phyloP scores from a whole-genome alignment of 495 filamentous ascomycete species.

The Evernia prunastri region DNA sequence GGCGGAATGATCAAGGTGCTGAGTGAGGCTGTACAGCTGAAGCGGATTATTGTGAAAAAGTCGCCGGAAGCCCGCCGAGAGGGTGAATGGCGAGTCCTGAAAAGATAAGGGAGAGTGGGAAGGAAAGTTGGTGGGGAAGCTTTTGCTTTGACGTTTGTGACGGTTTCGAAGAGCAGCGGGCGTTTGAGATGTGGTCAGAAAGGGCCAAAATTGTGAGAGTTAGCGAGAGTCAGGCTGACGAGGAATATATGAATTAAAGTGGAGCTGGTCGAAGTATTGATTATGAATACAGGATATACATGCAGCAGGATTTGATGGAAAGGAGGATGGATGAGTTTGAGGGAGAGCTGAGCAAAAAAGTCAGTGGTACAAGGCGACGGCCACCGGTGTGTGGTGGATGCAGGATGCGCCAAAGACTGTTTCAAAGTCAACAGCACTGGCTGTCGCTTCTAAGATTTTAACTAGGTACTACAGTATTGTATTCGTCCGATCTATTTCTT shows the following conservation, averaged over 20 bases:
- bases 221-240: neutral
- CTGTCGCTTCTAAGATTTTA: constrained; percentile 6
- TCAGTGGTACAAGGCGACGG: too few species aligned
- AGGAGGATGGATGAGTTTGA: neutral
- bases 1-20: constrained; percentile 10
- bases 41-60: neutral
- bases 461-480: too few species aligned
- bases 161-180: neutral
- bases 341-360: neutral
- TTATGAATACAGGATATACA: too few species aligned
- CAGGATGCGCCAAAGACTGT: constrained; percentile 3
- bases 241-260: neutral
- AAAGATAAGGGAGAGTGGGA: neutral
- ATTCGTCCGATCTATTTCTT: too few species aligned
- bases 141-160: neutral
- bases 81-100: neutral
- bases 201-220: neutral
- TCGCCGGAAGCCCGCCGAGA: neutral
- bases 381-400: too few species aligned
- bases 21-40: constrained; percentile 11
- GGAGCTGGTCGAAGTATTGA: neutral
- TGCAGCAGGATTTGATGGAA: neutral
- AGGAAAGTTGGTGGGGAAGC: neutral
- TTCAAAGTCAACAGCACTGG: constrained; percentile 3
- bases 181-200: neutral